Conservation (phyloP, 352 stramenopile genomes). For the Globisporangium lucens region DNA sequence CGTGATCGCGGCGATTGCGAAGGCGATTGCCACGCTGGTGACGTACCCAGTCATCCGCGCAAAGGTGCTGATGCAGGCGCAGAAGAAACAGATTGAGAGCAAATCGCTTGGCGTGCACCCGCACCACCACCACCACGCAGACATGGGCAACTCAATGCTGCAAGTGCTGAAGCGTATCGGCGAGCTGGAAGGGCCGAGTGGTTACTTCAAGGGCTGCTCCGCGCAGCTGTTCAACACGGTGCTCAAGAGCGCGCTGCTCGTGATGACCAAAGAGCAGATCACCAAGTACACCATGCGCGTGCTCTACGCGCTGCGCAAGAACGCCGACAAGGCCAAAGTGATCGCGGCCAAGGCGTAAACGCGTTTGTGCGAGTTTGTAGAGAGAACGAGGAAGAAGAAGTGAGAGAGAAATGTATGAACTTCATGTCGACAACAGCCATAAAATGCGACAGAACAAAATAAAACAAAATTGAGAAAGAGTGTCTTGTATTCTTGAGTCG, state of each 20-base stretch:
- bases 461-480: background rate
- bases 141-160: conserved; percentile 59
- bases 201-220: conserved; percentile 78
- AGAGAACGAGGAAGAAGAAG: background rate
- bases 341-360: conserved; percentile 15
- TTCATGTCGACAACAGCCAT: background rate
- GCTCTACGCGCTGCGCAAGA: conserved; percentile 58
- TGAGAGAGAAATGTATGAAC: background rate
- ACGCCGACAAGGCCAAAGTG: conserved; percentile 16
- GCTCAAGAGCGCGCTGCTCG: conserved; percentile 74
- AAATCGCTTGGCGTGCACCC: conserved; percentile 9
- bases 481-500: background rate
- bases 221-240: conserved; percentile 83
- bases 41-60: conserved; percentile 89
- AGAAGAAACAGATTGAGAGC: conserved; percentile 52
- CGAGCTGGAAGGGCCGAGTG: conserved; percentile 47
- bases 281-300: conserved; percentile 71
- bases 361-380: background rate
- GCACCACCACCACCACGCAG: conserved; percentile 38
- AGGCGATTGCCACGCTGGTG: conserved; percentile 78
- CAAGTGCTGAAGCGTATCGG: conserved; percentile 66
- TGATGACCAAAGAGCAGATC: conserved; percentile 87
- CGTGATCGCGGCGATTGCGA: conserved; percentile 73
- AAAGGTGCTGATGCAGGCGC: conserved; percentile 85
- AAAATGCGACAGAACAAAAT: background rate